Percentiles rank a stretch among this genome's conserved stretches.
Conservation (phyloP, 139 green algal species). For the Micractinium conductrix region DNA sequence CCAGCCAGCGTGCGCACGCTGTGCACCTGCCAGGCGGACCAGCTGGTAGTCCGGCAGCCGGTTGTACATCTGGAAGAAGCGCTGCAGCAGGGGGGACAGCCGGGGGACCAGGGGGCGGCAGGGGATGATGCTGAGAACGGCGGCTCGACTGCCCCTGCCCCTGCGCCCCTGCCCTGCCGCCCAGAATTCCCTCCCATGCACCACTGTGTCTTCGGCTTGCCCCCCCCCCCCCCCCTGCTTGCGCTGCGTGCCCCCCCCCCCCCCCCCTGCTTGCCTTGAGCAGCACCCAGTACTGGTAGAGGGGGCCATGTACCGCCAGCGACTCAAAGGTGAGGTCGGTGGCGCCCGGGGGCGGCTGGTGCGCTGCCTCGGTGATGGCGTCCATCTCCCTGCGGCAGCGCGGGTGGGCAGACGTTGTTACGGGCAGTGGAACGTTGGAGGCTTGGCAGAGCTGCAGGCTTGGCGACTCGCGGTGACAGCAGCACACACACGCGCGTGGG, state of each 20-base stretch:
- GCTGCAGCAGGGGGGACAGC: constrained; percentile 41
- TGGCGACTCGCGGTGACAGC: too few relatives aligned
- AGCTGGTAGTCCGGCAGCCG: constrained; percentile 57
- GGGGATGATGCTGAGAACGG: too few relatives aligned
- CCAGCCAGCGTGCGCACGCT: too few relatives aligned
- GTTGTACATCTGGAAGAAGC: constrained; percentile 53
- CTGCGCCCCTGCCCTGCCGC: too few relatives aligned
- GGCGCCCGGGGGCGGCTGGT: constrained; percentile 16
- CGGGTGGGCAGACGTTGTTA: neutral
- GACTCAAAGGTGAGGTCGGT: neutral
- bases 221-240: too few relatives aligned
- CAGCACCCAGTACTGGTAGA: constrained; percentile 40
- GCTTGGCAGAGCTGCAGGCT: neutral
- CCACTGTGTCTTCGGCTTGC: neutral
- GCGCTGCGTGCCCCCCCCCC: neutral
- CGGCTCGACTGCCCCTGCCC: too few relatives aligned
- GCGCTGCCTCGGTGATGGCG: neutral
- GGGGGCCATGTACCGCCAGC: constrained; percentile 14
- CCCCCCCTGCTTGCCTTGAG: constrained; percentile 19
- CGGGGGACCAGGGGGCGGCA: neutral
- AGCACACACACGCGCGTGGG: too few relatives aligned
- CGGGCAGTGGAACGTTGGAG: too few relatives aligned
- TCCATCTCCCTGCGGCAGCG: constrained; percentile 7
- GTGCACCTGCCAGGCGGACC: constrained; percentile 51
- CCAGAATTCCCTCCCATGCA: neutral